A percentile compares a stretch with the other conserved stretches of the same genome.
Evolutionary conservation across 371 early-diverging fungal genomes (phyloP).

Genomic region (Rozella allomycis): DNA sequence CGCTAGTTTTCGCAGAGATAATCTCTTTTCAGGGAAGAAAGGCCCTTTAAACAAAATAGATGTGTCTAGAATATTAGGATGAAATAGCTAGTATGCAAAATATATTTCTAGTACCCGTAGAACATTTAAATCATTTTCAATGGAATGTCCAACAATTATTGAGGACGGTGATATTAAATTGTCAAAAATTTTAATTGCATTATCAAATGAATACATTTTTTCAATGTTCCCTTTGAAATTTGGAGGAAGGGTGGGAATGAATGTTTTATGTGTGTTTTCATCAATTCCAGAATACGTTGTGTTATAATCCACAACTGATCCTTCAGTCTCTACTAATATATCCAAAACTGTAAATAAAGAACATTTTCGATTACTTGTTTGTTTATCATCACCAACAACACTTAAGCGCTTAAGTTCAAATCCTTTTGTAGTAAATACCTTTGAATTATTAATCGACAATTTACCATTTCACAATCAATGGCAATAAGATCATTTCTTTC

Average conservation of each 20-base stretch:
- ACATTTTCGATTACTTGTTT: too few species aligned
- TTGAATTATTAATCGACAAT: slow-evolving; percentile 12
- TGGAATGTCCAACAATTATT: slow-evolving; percentile 11
- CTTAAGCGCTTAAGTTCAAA: slow-evolving; percentile 9
- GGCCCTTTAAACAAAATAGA: slow-evolving; percentile 9
- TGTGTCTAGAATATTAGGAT: slow-evolving; percentile 11
- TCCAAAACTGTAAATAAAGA: slow-evolving; percentile 12
- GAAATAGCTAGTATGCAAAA: too few species aligned
- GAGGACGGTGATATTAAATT: slow-evolving; percentile 11
- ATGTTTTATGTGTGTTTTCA: too few species aligned
- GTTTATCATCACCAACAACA: slow-evolving; percentile 6
- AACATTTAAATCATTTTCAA: slow-evolving; percentile 10
- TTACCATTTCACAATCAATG: too few species aligned
- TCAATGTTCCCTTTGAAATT: too few species aligned
- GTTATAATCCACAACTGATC: slow-evolving; percentile 8
- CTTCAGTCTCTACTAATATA: slow-evolving; percentile 7
- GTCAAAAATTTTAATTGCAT: slow-evolving; percentile 4
- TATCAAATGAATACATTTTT: slow-evolving; percentile 4
- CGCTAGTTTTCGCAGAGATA: too few species aligned
- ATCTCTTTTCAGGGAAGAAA: too few species aligned
- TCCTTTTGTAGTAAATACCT: slow-evolving; percentile 9
- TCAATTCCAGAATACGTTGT: slow-evolving; percentile 10
- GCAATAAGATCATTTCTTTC: too few species aligned
- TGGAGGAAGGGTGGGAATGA: too few species aligned
- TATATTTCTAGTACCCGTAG: too few species aligned